Percentiles rank a stretch among this genome's conserved stretches.
These are phyloP conservation scores for Lunasporangiospora selenospora DNA, from an alignment of 192 early-diverging fungal species.

Conservation along the genomic window DNA sequence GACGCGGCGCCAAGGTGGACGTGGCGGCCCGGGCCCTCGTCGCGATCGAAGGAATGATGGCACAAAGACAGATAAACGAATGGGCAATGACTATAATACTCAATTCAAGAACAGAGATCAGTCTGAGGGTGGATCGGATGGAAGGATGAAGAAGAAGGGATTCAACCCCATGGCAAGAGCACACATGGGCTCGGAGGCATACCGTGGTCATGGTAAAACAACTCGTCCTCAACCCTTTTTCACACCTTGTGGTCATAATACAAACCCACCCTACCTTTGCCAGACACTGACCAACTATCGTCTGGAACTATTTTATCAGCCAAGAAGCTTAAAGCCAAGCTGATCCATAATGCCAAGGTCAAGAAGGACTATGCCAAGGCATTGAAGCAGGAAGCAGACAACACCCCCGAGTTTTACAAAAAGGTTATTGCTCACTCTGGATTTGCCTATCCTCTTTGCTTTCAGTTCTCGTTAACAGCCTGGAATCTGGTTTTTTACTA, in stretches of 20 bases:
- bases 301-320: slow-evolving; percentile 13
- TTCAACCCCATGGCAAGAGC: slow-evolving; percentile 48
- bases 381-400: slow-evolving; percentile 34
- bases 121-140: background rate
- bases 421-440: too few relatives aligned
- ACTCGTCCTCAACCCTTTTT: too few relatives aligned
- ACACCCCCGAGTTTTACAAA: slow-evolving; percentile 45
- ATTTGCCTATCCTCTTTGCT: too few relatives aligned
- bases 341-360: slow-evolving; percentile 48
- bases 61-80: slow-evolving; percentile 16
- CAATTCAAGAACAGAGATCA: slow-evolving; percentile 17
- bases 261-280: too few relatives aligned
- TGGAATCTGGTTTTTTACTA: too few relatives aligned
- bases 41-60: slow-evolving; percentile 32
- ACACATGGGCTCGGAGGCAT: slow-evolving; percentile 46
- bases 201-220: slow-evolving; percentile 34
- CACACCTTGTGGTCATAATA: too few relatives aligned
- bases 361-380: slow-evolving; percentile 46
- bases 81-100: slow-evolving; percentile 39
- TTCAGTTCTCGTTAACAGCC: too few relatives aligned
- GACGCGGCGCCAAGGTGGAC: slow-evolving; percentile 36
- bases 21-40: slow-evolving; percentile 40
- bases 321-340: slow-evolving; percentile 41
- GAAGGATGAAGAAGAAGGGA: slow-evolving; percentile 32
- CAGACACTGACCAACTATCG: too few relatives aligned